Conservation (phyloP, 2,329 filamentous ascomycete genomes). For the Cercospora nicotianae region DNA sequence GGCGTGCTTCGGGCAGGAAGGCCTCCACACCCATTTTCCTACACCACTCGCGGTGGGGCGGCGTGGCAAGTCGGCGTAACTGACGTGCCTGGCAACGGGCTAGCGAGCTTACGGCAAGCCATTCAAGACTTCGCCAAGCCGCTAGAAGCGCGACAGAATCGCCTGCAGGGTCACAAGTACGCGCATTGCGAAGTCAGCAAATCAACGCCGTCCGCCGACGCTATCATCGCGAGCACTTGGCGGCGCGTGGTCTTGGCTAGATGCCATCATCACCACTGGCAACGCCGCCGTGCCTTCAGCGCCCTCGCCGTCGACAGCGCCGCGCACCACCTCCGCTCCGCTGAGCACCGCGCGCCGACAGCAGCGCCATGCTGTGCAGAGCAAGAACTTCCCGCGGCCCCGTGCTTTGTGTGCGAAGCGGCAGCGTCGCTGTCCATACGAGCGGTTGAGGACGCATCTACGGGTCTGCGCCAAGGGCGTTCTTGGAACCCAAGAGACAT, state of each 20-base stretch:
- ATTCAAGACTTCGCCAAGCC: background rate
- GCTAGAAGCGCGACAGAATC: slow-evolving; percentile 2
- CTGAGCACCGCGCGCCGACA: background rate
- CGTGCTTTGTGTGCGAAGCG: background rate
- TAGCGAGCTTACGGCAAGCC: background rate
- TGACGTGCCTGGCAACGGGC: background rate
- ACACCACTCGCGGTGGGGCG: background rate
- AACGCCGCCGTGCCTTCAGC: background rate
- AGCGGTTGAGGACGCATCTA: background rate
- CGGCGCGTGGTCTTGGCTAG: background rate
- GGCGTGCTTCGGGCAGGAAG: background rate
- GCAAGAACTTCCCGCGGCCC: background rate
- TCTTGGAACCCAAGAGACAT: slow-evolving; percentile 26
- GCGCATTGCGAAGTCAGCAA: background rate
- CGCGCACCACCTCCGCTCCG: background rate
- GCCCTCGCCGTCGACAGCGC: background rate
- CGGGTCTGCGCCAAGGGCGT: slow-evolving; percentile 19
- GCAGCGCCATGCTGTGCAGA: background rate
- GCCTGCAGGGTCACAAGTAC: background rate
- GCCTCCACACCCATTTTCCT: background rate
- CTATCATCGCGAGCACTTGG: slow-evolving; percentile 5
- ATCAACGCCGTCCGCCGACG: slow-evolving; percentile 6
- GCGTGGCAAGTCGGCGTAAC: background rate
- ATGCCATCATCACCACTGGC: background rate
- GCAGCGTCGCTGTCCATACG: background rate